Evolutionary conservation across 2,329 filamentous ascomycete genomes (phyloP), one percentile per base, ranked within the genome.

Genomic region (Botryotinia calthae): DNA sequence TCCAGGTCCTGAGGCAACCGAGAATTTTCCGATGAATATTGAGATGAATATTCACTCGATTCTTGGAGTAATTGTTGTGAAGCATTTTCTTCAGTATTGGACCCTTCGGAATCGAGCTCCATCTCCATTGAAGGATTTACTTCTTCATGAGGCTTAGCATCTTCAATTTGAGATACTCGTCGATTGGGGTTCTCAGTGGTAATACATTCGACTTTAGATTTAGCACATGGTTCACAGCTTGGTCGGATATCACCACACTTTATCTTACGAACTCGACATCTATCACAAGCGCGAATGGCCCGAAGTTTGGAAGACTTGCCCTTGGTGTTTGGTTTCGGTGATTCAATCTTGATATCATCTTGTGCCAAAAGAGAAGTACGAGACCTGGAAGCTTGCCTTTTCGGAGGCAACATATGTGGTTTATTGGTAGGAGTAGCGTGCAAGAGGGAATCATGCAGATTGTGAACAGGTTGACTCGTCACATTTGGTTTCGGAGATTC

Each of bases 11-110:
- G 51, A 14, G 61, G 40, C 51, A 67, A 44, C 48, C 51, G 70
- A 48, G 70, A 67, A 59, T 58, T 56, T 67, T 72, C 62, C 18
- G 48, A 58, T 67, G 65, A 69, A 44, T 70, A 51, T 34, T 70
- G 64, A 37, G 25, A 54, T 22, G 71, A 67, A 18, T 72, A 72
- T 72, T 72, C 65, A 72, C n/a, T 70, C 14, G 71, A 61, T 25
- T 72, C 71, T 54, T 62, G 51, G 22, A 72, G 51, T 16, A 72
- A 59, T 63, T 72, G 71, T 22, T 72, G 64, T 51, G 71, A 72
- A 31, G 64, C 48, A 28, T 70, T 68, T 37, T 72, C 64, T 31
- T 58, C 71, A 16, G 44, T 51, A n/a, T 68, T 62, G 5, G 37
- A 46, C 12, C 44, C 42, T 54, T 72, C 71, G 1, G 71, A 72